Percentiles rank a stretch among this genome's conserved stretches.
phyloP scores from a whole-genome alignment of 495 filamentous ascomycete species.

The Lichina pygmaea region DNA sequence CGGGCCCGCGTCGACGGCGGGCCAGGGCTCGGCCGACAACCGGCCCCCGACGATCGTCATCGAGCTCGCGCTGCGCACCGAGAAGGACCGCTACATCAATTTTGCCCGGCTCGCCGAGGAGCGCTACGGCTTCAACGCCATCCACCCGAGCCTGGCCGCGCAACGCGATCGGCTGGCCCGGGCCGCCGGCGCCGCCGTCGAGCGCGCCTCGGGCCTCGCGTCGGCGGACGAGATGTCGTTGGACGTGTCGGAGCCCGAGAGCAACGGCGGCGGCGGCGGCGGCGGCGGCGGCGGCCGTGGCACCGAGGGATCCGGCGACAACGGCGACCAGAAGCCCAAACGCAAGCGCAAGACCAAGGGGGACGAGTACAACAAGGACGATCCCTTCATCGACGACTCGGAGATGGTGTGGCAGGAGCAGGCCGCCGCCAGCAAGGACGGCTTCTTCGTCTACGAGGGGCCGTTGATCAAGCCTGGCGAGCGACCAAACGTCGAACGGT shows the following conservation, averaged over 20 bases:
- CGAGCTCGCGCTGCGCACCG: conserved; percentile 51
- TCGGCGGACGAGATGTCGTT: conserved; percentile 50
- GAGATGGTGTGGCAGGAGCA: conserved; percentile 91
- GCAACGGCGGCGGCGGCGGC: conserved; percentile 53
- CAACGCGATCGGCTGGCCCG: conserved; percentile 55
- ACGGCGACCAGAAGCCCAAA: conserved; percentile 21
- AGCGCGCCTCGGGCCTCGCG: conserved; percentile 27
- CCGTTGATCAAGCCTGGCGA: conserved; percentile 67
- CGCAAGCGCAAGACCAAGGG: conserved; percentile 66
- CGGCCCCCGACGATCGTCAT: conserved; percentile 59
- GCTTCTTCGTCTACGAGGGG: conserved; percentile 72
- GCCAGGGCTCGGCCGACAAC: conserved; percentile 18
- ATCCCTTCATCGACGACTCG: conserved; percentile 93
- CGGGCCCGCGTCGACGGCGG: conserved; percentile 14
- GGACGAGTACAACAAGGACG: conserved; percentile 87
- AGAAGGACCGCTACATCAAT: conserved; percentile 73
- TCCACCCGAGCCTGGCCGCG: conserved; percentile 74
- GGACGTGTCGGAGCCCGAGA: conserved; percentile 27
- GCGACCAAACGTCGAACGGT: conserved; percentile 62
- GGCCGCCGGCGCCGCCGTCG: conserved; percentile 57
- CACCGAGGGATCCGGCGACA: conserved; percentile 9
- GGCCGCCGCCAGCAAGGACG: conserved; percentile 76
- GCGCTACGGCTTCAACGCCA: conserved; percentile 74
- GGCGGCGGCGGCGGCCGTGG: conserved; percentile 23
- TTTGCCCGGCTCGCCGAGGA: conserved; percentile 86